Evolutionary conservation across 257 asterid species (phyloP).

Genomic region (Rehmannia glutinosa): DNA sequence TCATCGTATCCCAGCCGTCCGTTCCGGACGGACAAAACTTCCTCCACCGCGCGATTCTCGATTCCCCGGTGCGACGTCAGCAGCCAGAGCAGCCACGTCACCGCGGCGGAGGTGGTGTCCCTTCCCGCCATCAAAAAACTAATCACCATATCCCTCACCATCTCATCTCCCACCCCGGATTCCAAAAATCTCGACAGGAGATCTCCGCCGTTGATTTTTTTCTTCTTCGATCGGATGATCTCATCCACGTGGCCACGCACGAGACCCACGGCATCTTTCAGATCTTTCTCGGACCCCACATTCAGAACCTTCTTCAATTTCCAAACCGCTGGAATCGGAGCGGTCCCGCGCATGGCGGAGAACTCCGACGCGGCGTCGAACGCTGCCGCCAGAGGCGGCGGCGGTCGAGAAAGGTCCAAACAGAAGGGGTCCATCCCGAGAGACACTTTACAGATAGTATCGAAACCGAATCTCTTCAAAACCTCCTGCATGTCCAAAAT

Average conservation of each 20-base stretch:
- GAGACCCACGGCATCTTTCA: conserved; percentile 36
- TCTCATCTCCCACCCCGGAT: conserved; percentile 35
- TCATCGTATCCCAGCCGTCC: conserved; percentile 18
- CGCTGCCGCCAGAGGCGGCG: conserved; percentile 41
- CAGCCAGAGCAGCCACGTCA: conserved; percentile 64
- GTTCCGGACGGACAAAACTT: conserved; percentile 6
- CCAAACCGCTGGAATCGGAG: conserved; percentile 47
- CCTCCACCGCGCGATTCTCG: conserved; percentile 33
- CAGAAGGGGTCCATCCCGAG: conserved; percentile 46
- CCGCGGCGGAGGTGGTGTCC: conserved; percentile 63
- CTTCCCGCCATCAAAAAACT: conserved; percentile 59
- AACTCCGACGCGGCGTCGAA: conserved; percentile 54
- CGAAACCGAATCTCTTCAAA: conserved; percentile 54
- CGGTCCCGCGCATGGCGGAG: conserved; percentile 57
- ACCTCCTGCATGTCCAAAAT: conserved; percentile 62
- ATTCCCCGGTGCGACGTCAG: conserved; percentile 29
- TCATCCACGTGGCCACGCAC: conserved; percentile 35
- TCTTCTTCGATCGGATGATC: conserved; percentile 31
- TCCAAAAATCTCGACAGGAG: conserved; percentile 43
- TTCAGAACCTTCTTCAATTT: conserved; percentile 44
- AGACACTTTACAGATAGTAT: conserved; percentile 42
- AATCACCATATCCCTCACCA: conserved; percentile 43
- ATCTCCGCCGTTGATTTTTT: conserved; percentile 21
- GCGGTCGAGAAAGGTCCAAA: conserved; percentile 28
- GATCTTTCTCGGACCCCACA: conserved; percentile 47